phyloP scores from a whole-genome alignment of 2,329 filamentous ascomycete species.

The Fusarium napiforme region DNA sequence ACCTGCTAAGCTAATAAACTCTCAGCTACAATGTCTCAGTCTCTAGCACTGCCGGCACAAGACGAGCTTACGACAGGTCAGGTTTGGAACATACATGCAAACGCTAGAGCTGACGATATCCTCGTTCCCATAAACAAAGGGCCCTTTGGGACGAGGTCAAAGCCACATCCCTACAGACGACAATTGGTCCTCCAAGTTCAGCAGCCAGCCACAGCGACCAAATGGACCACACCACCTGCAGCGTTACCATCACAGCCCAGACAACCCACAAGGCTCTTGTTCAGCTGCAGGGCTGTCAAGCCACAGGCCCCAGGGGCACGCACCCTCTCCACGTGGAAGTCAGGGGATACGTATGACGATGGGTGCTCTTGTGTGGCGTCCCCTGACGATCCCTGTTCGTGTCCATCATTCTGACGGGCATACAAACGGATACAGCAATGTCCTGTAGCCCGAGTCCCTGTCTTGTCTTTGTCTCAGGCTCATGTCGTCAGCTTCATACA shows the following conservation, averaged over 20 bases:
- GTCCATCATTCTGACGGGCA: conserved; percentile 26
- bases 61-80: neutral
- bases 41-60: neutral
- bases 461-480: conserved; percentile 13
- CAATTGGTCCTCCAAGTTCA: conserved; percentile 10
- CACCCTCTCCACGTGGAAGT: conserved; percentile 30
- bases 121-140: conserved; percentile 17
- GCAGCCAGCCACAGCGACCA: conserved; percentile 25
- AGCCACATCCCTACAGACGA: conserved; percentile 13
- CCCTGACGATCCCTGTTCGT: conserved; percentile 38
- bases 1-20: neutral
- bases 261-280: neutral
- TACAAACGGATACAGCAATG: conserved; percentile 9
- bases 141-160: conserved; percentile 16
- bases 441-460: neutral
- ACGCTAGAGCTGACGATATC: conserved; percentile 4
- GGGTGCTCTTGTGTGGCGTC: conserved; percentile 30
- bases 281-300: conserved; percentile 30
- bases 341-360: conserved; percentile 28
- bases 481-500: conserved; percentile 30
- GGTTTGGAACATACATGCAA: neutral
- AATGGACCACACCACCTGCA: conserved; percentile 19
- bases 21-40: conserved; percentile 25
- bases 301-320: conserved; percentile 30
- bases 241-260: neutral